Base-by-base conservation (phyloP, 176 grass and related monocot genomes). In the Ampelocalamus luodianensis region DNA sequence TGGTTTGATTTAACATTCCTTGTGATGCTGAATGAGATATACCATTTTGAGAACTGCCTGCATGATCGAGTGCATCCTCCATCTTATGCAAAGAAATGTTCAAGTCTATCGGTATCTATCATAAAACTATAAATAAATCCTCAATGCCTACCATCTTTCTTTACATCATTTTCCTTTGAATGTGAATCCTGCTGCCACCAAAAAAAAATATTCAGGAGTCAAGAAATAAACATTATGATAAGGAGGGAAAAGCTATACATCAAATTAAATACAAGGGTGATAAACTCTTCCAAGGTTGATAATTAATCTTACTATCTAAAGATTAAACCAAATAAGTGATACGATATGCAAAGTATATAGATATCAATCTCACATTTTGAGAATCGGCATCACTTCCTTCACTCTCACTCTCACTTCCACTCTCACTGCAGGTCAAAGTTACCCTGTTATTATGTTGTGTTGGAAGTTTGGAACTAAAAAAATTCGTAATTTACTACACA, bases 371-470 rank as follows among this genome's bases (percentile, higher is more conserved):
- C 64, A 98, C 96, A 86, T 95, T 98, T 78, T 95, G 91, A 76
- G 91, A 98, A 85, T 93, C 93, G 42, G 85, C 89, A 79, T 98
- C 89, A 77, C 93, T 98, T 83, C 87, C 96, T 88, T 95, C 93
- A 83, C 89, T 95, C 66, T 94, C 94, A 87, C 89, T 98, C 55
- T 98, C 93, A 71, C 79, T 98, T 89, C 83, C 91, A 87, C 95
- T 93, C 59, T 98, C 91, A 62, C 91, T 94, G 86, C 85, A 95
- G 72, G 82, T 90, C 53, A 9, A 79, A 60, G n/a, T 16, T 68
- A 81, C 78, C 65, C 20, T 49, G 67, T 60, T 15, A 88, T 71
- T 91, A 88, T 71, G 68, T 71, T 79, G 17, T 50, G 26, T 22
- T 16, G 37, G 27, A 74, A 61, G n/a, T n/a, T n/a, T n/a, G n/a